Conservation (phyloP, 106 monocot species). For the Phalaenopsis aphrodite region DNA sequence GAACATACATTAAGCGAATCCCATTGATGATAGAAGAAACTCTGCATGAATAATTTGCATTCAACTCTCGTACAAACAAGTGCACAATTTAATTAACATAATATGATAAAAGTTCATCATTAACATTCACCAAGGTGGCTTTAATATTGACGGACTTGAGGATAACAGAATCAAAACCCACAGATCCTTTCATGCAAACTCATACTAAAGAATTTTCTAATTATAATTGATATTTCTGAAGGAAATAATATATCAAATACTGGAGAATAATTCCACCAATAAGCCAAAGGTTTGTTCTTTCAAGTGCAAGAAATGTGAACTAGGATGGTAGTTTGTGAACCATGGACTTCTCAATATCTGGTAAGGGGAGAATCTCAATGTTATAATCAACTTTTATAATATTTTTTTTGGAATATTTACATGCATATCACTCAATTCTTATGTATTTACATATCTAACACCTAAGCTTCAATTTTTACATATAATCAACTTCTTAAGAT, state of each 20-base stretch:
- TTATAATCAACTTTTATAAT: too few relatives aligned
- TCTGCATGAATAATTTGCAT: background rate
- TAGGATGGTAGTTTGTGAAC: too few relatives aligned
- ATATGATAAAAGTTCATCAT: background rate
- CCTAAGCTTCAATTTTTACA: too few relatives aligned
- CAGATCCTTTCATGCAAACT: background rate
- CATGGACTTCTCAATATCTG: too few relatives aligned
- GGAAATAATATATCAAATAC: background rate
- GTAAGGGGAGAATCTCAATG: too few relatives aligned
- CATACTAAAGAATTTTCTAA: background rate
- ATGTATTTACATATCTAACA: too few relatives aligned
- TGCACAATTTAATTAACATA: background rate
- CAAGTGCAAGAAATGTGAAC: too few relatives aligned
- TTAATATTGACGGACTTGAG: background rate
- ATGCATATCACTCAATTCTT: too few relatives aligned
- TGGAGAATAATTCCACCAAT: background rate
- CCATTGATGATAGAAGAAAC: background rate
- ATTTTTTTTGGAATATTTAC: too few relatives aligned
- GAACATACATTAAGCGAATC: background rate
- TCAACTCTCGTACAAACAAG: background rate
- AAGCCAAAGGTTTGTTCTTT: too few relatives aligned
- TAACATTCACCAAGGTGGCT: background rate
- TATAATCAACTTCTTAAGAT: too few relatives aligned
- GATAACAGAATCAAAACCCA: background rate
- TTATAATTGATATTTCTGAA: background rate